These are phyloP conservation scores for Inosperma sp. DNA, from an alignment of 768 basidiomycete species.

Conservation along the genomic window DNA sequence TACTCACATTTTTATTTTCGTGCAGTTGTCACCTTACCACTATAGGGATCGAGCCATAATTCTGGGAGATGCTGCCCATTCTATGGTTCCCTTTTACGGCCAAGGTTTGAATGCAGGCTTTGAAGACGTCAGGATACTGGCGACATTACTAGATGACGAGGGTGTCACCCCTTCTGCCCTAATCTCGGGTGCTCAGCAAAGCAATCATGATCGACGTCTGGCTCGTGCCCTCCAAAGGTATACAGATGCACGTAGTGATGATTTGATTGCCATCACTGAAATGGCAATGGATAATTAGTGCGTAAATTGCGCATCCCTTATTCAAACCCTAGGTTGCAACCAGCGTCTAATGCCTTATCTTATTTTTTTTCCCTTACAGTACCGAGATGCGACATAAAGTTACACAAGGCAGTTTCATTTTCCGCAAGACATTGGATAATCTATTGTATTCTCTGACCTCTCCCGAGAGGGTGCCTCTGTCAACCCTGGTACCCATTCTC, in stretches of 20 bases:
- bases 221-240: conserved; percentile 70
- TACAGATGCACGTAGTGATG: conserved; percentile 76
- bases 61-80: conserved; percentile 92
- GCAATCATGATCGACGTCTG: conserved; percentile 50
- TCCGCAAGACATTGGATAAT: conserved; percentile 78
- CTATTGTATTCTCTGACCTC: conserved; percentile 61
- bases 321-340: conserved; percentile 16
- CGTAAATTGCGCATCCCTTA: conserved; percentile 34
- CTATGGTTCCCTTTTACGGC: conserved; percentile 98
- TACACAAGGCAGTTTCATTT: conserved; percentile 70
- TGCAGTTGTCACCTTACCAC: conserved; percentile 81
- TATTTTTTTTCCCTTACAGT: conserved; percentile 40
- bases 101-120: conserved; percentile 98
- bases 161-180: conserved; percentile 52
- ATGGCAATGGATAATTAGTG: conserved; percentile 98
- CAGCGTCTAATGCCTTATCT: conserved; percentile 13
- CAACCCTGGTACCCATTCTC: conserved; percentile 43
- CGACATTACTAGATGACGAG: conserved; percentile 66
- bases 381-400: conserved; percentile 94
- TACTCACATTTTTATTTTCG: conserved; percentile 17
- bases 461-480: conserved; percentile 42
- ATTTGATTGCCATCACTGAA: conserved; percentile 85
- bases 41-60: conserved; percentile 84
- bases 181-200: conserved; percentile 30
- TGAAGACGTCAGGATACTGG: conserved; percentile 92